Conservation (phyloP, 164 flowering plant species). For the Vitis vinifera region ASM3070453v1 NC_081811.1:27702001-27702500, state of each 20-base stretch:
- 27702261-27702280: background rate
- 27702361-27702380: constrained; percentile 25
- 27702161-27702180: background rate
- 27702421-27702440: background rate
- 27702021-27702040: too few species aligned
- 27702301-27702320: constrained; percentile 2
- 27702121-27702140: too few species aligned
- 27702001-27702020: too few species aligned
- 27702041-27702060: too few species aligned
- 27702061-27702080: too few species aligned
- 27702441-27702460: background rate
- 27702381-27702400: constrained; percentile 1
- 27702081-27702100: too few species aligned
- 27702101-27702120: too few species aligned
- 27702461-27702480: too few species aligned
- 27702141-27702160: background rate
- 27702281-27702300: constrained; percentile 11
- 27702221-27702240: background rate
- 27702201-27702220: too few species aligned
- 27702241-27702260: background rate
- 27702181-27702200: background rate
- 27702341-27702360: constrained; percentile 8
- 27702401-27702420: too few species aligned
- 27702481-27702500: too few species aligned
- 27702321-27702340: constrained; percentile 21